Percentiles rank a stretch among this genome's conserved stretches.
phyloP scores from a whole-genome alignment of 169 alveolate species.

The Cryptosporidium muris region DNA sequence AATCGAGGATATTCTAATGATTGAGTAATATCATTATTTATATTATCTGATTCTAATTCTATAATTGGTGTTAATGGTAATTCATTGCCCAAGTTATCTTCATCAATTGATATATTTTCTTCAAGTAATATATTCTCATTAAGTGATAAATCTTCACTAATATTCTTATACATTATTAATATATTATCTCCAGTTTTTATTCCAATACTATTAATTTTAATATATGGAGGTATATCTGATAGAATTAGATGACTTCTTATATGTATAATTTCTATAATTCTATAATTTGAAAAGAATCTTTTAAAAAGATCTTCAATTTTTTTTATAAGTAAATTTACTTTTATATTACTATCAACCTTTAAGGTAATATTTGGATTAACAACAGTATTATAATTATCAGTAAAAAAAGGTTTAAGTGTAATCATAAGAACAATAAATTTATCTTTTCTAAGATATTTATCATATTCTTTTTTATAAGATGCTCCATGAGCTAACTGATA shows the following conservation, averaged over 20 bases:
- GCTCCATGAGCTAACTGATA: constrained; percentile 50
- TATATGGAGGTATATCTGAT: constrained; percentile 6
- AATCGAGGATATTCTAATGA: no score
- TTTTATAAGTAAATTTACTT: neutral
- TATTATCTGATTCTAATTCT: neutral
- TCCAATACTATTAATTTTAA: constrained; percentile 1
- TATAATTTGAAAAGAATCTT: constrained; percentile 3
- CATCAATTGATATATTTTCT: neutral
- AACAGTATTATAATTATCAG: constrained; percentile 37
- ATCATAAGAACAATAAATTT: constrained; percentile 28
- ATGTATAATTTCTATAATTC: constrained; percentile 28
- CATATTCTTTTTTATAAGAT: constrained; percentile 2
- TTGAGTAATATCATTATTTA: no score
- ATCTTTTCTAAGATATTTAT: neutral
- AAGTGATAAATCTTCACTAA: neutral
- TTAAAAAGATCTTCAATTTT: constrained; percentile 10
- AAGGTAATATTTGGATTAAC: constrained; percentile 32
- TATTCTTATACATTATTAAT: constrained; percentile 14
- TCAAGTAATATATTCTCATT: neutral
- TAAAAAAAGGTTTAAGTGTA: constrained; percentile 60
- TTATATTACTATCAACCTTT: constrained; percentile 19
- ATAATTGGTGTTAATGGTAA: neutral
- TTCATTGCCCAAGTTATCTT: neutral
- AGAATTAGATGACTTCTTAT: constrained; percentile 7
- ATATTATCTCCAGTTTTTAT: constrained; percentile 38